Conservation (phyloP, 805 yeast species). For the Candida morakotiae region DNA sequence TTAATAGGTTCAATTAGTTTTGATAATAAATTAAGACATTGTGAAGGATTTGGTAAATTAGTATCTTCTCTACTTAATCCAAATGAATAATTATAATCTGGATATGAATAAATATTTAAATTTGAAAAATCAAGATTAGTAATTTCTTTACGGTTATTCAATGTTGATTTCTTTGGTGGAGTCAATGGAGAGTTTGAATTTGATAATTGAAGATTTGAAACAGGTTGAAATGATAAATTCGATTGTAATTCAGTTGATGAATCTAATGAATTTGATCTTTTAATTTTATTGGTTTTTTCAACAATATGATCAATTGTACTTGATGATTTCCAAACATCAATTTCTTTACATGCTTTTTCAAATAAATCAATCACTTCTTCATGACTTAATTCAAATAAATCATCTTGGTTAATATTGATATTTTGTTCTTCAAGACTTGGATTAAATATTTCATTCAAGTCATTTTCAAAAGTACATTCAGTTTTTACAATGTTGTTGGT, state of each 20-base stretch:
- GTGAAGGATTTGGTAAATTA: constrained; percentile 4
- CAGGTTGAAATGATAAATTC: neutral
- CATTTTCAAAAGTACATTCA: neutral
- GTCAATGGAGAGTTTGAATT: constrained; percentile 5
- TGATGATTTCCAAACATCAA: constrained; percentile 8
- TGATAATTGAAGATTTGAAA: neutral
- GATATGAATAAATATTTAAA: constrained; percentile 4
- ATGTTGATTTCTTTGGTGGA: constrained; percentile 1
- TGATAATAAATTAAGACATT: constrained; percentile 3
- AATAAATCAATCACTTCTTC: constrained; percentile 6
- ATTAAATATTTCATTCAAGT: neutral
- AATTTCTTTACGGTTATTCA: neutral
- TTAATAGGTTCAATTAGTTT: constrained; percentile 8
- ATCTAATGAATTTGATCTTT: constrained; percentile 1
- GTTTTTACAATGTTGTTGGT: neutral
- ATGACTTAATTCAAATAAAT: constrained; percentile 1
- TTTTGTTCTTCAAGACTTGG: neutral
- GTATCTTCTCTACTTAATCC: neutral
- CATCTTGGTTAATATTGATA: neutral
- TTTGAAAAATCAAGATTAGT: constrained; percentile 6
- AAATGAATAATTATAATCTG: constrained; percentile 5
- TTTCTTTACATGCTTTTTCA: constrained; percentile 9
- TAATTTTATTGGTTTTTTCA: neutral
- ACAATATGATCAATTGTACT: neutral
- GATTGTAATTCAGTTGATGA: constrained; percentile 1